Percentiles rank a stretch among this genome's conserved stretches.
phyloP scores from a whole-genome alignment of 768 basidiomycete genomes.

The Hericium erinaceus region DNA sequence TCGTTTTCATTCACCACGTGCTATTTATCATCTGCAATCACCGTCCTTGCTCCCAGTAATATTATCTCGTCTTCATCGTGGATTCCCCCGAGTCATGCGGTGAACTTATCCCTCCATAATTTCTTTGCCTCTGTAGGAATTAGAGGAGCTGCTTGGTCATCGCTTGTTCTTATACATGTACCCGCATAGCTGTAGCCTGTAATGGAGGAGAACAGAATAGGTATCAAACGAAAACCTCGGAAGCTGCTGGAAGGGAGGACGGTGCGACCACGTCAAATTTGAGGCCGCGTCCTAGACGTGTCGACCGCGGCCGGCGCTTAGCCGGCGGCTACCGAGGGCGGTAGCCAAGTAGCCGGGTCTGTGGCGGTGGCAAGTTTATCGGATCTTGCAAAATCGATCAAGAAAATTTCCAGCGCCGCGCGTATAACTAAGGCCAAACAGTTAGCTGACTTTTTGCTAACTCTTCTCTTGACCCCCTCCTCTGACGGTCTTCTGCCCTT shows the following conservation, averaged over 20 bases:
- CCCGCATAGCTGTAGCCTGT: neutral
- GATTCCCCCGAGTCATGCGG: neutral
- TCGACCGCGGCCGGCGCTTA: too few relatives aligned
- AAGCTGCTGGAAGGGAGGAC: too few relatives aligned
- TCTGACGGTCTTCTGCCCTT: conserved; percentile 39
- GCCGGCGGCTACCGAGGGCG: neutral
- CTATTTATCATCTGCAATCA: neutral
- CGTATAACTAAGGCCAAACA: conserved; percentile 23
- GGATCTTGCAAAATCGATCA: conserved; percentile 14
- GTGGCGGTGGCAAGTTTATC: conserved; percentile 11
- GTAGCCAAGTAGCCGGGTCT: conserved; percentile 4
- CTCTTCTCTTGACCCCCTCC: conserved; percentile 25
- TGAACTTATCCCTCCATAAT: neutral
- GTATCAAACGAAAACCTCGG: too few relatives aligned
- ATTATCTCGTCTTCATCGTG: neutral
- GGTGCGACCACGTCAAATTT: too few relatives aligned
- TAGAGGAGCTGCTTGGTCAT: neutral
- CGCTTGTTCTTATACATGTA: neutral
- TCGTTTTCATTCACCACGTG: neutral
- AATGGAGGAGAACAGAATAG: neutral
- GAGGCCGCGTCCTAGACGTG: too few relatives aligned
- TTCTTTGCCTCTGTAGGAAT: neutral
- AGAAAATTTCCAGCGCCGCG: conserved; percentile 16
- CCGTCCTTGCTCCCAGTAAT: neutral
- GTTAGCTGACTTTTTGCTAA: conserved; percentile 22